A percentile compares a stretch with the other conserved stretches of the same genome.
phyloP scores from a whole-genome alignment of 2,329 filamentous ascomycete genomes.

The Chaetomiaceae sp. region DNA sequence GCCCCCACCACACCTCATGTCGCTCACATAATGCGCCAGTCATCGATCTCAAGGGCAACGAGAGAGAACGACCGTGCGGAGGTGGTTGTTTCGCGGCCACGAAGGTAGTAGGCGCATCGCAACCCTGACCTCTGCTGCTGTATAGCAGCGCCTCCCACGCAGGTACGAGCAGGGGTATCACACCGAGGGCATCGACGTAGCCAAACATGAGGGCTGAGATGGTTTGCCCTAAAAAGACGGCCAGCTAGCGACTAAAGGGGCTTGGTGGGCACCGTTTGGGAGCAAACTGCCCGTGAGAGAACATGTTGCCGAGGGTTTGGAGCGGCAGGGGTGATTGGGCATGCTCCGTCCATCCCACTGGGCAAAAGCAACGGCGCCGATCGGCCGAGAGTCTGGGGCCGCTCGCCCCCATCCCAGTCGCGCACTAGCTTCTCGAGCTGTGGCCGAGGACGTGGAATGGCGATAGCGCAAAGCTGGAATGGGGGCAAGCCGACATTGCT shows the following conservation, averaged over 20 bases:
- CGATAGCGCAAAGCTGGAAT: constrained; percentile 15
- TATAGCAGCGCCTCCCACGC: constrained; percentile 7
- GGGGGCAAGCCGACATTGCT: not conserved
- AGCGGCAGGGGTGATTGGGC: not conserved
- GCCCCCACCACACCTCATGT: not conserved
- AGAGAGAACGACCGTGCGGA: constrained; percentile 13
- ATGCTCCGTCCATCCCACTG: not conserved
- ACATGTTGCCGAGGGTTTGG: too few species aligned
- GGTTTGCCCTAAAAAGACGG: not conserved
- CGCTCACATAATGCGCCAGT: not conserved
- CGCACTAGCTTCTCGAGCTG: not conserved
- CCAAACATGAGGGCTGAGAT: constrained; percentile 7
- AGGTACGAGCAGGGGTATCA: constrained; percentile 6
- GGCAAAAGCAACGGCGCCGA: constrained; percentile 14
- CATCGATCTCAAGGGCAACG: constrained; percentile 7
- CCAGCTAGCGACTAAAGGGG: constrained; percentile 1
- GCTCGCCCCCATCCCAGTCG: not conserved
- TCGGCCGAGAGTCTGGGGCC: constrained; percentile 16
- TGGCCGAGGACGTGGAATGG: constrained; percentile 12
- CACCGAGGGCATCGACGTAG: not conserved
- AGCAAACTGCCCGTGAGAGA: too few species aligned
- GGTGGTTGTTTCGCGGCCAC: not conserved
- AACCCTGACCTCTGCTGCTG: not conserved
- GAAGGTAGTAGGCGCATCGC: not conserved
- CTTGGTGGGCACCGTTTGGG: too few species aligned